Evolutionary conservation across 2,329 filamentous ascomycete species (phyloP).

Genomic region (Xylaria arbuscula): DNA sequence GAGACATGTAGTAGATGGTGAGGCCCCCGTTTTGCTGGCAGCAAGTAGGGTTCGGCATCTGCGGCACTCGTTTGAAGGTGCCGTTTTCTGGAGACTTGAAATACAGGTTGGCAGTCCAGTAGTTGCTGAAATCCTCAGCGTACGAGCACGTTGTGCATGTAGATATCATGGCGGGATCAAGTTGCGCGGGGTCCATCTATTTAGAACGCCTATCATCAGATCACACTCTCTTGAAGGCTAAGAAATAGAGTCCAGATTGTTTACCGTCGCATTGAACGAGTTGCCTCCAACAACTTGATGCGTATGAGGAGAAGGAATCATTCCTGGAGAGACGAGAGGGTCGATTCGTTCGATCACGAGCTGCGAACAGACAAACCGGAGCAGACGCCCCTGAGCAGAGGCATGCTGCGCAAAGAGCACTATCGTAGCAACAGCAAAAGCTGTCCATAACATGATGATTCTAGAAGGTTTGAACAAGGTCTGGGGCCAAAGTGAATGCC

Average conservation of each 20-base stretch:
- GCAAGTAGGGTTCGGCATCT: conserved; percentile 47
- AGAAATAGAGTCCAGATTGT: conserved; percentile 9
- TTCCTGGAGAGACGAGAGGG: conserved; percentile 42
- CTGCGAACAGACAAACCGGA: conserved; percentile 44
- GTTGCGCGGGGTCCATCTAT: conserved; percentile 40
- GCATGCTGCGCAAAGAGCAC: conserved; percentile 39
- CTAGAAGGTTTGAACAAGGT: conserved; percentile 9
- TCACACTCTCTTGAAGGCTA: conserved; percentile 10
- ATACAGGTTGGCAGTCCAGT: conserved; percentile 52
- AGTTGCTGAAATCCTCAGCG: conserved; percentile 52
- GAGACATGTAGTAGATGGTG: conserved; percentile 57
- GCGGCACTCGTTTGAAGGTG: conserved; percentile 52
- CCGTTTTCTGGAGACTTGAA: conserved; percentile 49
- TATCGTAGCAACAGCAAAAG: conserved; percentile 29
- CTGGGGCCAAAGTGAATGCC: neutral
- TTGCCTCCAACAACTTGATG: conserved; percentile 44
- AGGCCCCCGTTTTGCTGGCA: conserved; percentile 52
- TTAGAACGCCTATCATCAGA: conserved; percentile 18
- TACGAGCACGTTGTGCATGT: conserved; percentile 54
- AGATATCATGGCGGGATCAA: conserved; percentile 40
- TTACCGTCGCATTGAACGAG: conserved; percentile 43
- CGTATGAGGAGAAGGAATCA: conserved; percentile 39
- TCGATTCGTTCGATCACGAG: conserved; percentile 43
- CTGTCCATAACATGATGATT: conserved; percentile 36
- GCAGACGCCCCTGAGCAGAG: conserved; percentile 39